phyloP scores from a whole-genome alignment of 306 rosid species.

The apple (Malus domestica) region DNA sequence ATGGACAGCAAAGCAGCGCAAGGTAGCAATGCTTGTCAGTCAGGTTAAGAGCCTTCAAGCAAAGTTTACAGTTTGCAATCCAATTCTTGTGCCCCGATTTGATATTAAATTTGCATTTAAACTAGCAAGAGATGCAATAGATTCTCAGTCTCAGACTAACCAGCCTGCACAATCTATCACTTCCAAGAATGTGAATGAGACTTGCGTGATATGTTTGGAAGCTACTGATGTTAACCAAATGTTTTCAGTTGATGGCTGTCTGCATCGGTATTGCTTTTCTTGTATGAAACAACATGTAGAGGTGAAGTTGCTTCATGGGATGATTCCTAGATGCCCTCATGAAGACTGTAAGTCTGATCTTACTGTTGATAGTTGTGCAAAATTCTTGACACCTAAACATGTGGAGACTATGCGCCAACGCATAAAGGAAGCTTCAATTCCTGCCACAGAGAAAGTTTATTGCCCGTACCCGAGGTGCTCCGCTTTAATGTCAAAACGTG shows the following conservation, averaged over 20 bases:
- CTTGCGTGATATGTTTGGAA: slow-evolving; percentile 74
- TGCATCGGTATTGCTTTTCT: slow-evolving; percentile 62
- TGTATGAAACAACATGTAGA: slow-evolving; percentile 81
- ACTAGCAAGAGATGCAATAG: slow-evolving; percentile 65
- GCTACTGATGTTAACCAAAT: slow-evolving; percentile 40
- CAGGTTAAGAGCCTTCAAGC: slow-evolving; percentile 34
- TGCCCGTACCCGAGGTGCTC: slow-evolving; percentile 80
- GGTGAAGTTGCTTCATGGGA: slow-evolving; percentile 58
- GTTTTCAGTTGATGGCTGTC: slow-evolving; percentile 61
- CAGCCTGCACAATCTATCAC: slow-evolving; percentile 23
- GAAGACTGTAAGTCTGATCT: slow-evolving; percentile 54
- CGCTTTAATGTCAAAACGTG: slow-evolving; percentile 51
- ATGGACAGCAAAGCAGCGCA: slow-evolving; percentile 47
- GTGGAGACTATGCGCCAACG: slow-evolving; percentile 48
- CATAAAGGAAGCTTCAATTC: slow-evolving; percentile 65
- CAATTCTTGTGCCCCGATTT: slow-evolving; percentile 30
- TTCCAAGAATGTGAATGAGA: slow-evolving; percentile 25
- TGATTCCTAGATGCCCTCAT: slow-evolving; percentile 61
- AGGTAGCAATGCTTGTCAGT: slow-evolving; percentile 35
- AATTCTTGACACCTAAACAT: slow-evolving; percentile 52
- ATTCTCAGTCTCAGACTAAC: slow-evolving; percentile 44
- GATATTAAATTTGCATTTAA: slow-evolving; percentile 57
- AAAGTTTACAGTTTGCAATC: slow-evolving; percentile 33
- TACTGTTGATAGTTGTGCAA: slow-evolving; percentile 46
- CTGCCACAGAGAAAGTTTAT: slow-evolving; percentile 51